Percentiles rank a stretch among this genome's conserved stretches.
Conservation (phyloP, 345 rosid species). For the Firmiana major region DNA sequence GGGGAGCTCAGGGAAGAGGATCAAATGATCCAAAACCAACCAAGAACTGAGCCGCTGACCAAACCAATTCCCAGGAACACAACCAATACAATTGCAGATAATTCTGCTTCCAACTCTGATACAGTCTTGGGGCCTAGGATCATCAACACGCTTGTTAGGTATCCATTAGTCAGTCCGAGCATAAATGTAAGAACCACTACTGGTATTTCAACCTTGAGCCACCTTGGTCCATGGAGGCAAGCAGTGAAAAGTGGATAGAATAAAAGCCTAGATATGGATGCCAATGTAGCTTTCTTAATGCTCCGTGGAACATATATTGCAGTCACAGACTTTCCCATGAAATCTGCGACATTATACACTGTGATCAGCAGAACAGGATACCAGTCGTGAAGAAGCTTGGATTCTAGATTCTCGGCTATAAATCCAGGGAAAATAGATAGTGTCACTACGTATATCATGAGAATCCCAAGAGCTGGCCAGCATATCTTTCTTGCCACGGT, state of each 20-base stretch:
- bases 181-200: constrained; percentile 59
- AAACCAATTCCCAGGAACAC: constrained; percentile 76
- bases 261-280: constrained; percentile 56
- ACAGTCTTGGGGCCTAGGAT: constrained; percentile 71
- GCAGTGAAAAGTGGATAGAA: constrained; percentile 75
- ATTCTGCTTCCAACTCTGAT: constrained; percentile 62
- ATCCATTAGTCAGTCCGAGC: constrained; percentile 80
- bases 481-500: constrained; percentile 48
- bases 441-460: constrained; percentile 63
- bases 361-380: constrained; percentile 76
- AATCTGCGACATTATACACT: constrained; percentile 64
- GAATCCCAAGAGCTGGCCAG: constrained; percentile 57
- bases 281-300: constrained; percentile 53
- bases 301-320: constrained; percentile 51
- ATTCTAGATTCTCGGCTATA: constrained; percentile 61
- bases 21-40: constrained; percentile 84
- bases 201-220: constrained; percentile 72
- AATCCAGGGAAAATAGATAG: constrained; percentile 91
- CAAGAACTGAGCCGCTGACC: constrained; percentile 69
- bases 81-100: constrained; percentile 69
- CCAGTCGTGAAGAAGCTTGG: constrained; percentile 65
- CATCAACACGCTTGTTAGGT: constrained; percentile 86
- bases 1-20: neutral
- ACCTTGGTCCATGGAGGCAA: constrained; percentile 71
- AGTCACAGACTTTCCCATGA: constrained; percentile 69